A percentile compares a stretch with the other conserved stretches of the same genome.
Evolutionary conservation across 768 basidiomycete species (phyloP).

Genomic region (Boletus rubroflammeus): DNA sequence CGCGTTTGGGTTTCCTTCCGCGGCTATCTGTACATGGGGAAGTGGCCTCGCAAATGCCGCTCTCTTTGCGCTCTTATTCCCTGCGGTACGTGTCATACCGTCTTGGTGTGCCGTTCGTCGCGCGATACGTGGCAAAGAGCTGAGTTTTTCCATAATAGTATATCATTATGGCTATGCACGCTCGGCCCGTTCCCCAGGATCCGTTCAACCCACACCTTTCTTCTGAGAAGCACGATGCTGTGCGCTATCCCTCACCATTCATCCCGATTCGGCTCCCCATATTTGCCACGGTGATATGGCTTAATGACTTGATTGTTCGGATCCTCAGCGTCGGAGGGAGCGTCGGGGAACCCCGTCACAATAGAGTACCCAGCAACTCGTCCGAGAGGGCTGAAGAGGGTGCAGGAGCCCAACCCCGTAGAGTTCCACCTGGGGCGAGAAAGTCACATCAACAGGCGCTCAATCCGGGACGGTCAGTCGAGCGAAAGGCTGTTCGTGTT

Average conservation of each 20-base stretch:
- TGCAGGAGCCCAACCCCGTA: conserved; percentile 31
- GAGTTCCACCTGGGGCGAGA: conserved; percentile 7
- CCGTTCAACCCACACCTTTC: conserved; percentile 60
- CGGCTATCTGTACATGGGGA: conserved; percentile 69
- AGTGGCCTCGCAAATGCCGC: conserved; percentile 77
- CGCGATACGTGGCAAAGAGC: neutral
- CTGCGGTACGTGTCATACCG: conserved; percentile 49
- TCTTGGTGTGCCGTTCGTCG: neutral
- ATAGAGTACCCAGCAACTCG: conserved; percentile 42
- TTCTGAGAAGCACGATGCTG: conserved; percentile 34
- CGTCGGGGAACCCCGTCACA: conserved; percentile 15
- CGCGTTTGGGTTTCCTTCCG: conserved; percentile 78
- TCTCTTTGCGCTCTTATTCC: conserved; percentile 79
- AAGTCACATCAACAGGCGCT: conserved; percentile 9
- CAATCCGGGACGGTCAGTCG: conserved; percentile 6
- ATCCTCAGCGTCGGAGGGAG: conserved; percentile 55
- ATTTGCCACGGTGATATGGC: conserved; percentile 67
- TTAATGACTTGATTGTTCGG: conserved; percentile 69
- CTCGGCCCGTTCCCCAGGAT: conserved; percentile 68
- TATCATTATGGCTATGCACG: conserved; percentile 80
- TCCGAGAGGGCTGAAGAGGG: conserved; percentile 65
- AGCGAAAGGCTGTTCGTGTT: conserved; percentile 24
- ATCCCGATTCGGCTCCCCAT: conserved; percentile 78
- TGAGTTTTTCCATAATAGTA: conserved; percentile 47
- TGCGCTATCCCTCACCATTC: conserved; percentile 70